A percentile compares a stretch with the other conserved stretches of the same genome.
phyloP scores from a whole-genome alignment of 2,329 filamentous ascomycete genomes.

The Aspergillus felis region DNA sequence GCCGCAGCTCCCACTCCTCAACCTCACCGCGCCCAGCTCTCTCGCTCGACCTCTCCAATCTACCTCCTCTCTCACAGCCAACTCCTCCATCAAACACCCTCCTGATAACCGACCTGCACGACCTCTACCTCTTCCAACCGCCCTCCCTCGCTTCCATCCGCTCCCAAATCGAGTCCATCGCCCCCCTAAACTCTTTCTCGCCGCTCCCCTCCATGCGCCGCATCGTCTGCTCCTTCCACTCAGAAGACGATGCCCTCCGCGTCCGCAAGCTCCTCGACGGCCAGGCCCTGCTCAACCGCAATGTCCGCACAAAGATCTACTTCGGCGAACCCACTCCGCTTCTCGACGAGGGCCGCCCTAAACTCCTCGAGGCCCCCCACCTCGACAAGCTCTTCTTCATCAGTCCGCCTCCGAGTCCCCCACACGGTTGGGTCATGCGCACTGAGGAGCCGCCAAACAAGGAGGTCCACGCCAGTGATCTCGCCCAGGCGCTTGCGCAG shows the following conservation, averaged over 20 bases:
- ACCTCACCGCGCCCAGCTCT: slow-evolving; percentile 34
- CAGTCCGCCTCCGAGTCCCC: slow-evolving; percentile 59
- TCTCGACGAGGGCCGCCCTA: slow-evolving; percentile 31
- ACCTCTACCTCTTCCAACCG: slow-evolving; percentile 46
- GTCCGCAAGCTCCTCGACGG: slow-evolving; percentile 43
- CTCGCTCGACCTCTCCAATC: slow-evolving; percentile 44
- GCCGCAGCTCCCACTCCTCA: slow-evolving; percentile 22
- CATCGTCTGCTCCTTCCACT: slow-evolving; percentile 48
- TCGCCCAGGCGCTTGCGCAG: slow-evolving; percentile 53
- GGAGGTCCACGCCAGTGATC: slow-evolving; percentile 60
- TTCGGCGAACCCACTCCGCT: slow-evolving; percentile 53
- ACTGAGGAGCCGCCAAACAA: slow-evolving; percentile 64
- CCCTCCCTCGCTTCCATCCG: slow-evolving; percentile 42
- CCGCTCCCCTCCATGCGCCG: slow-evolving; percentile 49
- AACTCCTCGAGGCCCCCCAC: slow-evolving; percentile 54
- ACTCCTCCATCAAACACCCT: slow-evolving; percentile 49
- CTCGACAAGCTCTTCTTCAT: slow-evolving; percentile 64
- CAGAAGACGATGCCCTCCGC: slow-evolving; percentile 38
- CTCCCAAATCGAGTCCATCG: slow-evolving; percentile 38
- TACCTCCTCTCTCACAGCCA: slow-evolving; percentile 44
- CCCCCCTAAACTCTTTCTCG: slow-evolving; percentile 48
- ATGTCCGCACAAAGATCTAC: slow-evolving; percentile 44
- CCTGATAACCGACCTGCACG: slow-evolving; percentile 47
- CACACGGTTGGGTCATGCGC: slow-evolving; percentile 62
- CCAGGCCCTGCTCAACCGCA: slow-evolving; percentile 28